These are phyloP conservation scores for Thelephora aurantiotincta DNA, from an alignment of 768 basidiomycete genomes.

Conservation along the genomic window DNA sequence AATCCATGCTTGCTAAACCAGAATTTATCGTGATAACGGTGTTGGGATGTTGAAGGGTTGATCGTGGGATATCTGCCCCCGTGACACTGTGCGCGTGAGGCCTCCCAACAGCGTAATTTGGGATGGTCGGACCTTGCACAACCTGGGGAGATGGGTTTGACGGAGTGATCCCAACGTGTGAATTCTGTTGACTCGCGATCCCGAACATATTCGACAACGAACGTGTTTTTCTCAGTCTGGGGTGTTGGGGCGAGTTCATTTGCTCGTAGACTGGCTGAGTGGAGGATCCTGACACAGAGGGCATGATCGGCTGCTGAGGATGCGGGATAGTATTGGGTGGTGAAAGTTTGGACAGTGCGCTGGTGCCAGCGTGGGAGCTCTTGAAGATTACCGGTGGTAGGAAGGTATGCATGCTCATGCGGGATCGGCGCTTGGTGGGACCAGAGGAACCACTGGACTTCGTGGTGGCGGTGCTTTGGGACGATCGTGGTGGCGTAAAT, in stretches of 20 bases:
- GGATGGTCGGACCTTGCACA: neutral
- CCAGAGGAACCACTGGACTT: constrained; percentile 4
- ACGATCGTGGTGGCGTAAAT: constrained; percentile 4
- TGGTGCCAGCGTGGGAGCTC: constrained; percentile 6
- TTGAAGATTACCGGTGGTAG: constrained; percentile 36
- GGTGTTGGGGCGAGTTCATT: constrained; percentile 22
- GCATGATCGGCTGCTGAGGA: too few species aligned
- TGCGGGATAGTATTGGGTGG: too few species aligned
- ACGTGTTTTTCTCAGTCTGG: constrained; percentile 57
- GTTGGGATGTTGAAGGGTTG: constrained; percentile 7
- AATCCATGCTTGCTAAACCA: too few species aligned
- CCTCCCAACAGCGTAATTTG: constrained; percentile 28
- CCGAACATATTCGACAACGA: constrained; percentile 52
- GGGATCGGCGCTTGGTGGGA: constrained; percentile 34
- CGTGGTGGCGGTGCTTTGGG: neutral
- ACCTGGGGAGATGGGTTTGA: neutral
- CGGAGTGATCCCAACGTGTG: too few species aligned
- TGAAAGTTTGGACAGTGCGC: too few species aligned
- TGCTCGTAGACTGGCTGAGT: constrained; percentile 7
- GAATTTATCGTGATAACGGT: neutral
- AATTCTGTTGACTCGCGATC: neutral
- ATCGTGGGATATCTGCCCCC: constrained; percentile 44
- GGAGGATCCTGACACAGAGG: too few species aligned
- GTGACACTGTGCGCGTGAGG: constrained; percentile 74
- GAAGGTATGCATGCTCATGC: constrained; percentile 56